phyloP scores from a whole-genome alignment of 768 basidiomycete genomes.

The Boletellus sp. region DNA sequence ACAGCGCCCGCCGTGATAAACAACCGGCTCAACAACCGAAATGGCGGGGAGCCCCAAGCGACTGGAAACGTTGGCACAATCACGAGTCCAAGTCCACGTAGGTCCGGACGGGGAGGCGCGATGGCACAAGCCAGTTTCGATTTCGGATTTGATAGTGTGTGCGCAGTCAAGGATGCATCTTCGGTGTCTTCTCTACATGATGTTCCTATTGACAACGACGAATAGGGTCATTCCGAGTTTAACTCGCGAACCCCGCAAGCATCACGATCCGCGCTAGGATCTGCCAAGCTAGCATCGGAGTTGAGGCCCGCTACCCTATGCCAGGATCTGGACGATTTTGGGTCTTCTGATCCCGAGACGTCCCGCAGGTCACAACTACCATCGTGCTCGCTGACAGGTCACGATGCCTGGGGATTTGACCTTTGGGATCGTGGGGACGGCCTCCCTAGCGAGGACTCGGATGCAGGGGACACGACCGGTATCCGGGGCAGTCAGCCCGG shows the following conservation, averaged over 20 bases:
- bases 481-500: not conserved
- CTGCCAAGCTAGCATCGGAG: not conserved
- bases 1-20: too few species aligned
- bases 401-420: constrained; percentile 58
- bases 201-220: constrained; percentile 31
- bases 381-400: constrained; percentile 23
- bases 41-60: constrained; percentile 27
- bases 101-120: not conserved
- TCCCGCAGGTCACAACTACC: constrained; percentile 1
- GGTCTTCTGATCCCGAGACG: constrained; percentile 17
- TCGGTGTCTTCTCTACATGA: constrained; percentile 6
- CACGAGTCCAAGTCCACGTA: constrained; percentile 5
- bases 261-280: constrained; percentile 8
- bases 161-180: not conserved
- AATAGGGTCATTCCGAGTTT: constrained; percentile 44
- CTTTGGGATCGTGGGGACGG: constrained; percentile 55
- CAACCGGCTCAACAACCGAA: constrained; percentile 19
- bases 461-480: constrained; percentile 25
- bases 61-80: constrained; percentile 46
- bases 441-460: constrained; percentile 33
- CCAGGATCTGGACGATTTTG: constrained; percentile 48
- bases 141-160: constrained; percentile 22
- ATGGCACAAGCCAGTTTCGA: constrained; percentile 11
- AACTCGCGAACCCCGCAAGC: constrained; percentile 21
- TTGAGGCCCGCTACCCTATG: constrained; percentile 30